Evolutionary conservation across 2,329 filamentous ascomycete genomes (phyloP).

Genomic region (Fusarium solani-melongenae): DNA sequence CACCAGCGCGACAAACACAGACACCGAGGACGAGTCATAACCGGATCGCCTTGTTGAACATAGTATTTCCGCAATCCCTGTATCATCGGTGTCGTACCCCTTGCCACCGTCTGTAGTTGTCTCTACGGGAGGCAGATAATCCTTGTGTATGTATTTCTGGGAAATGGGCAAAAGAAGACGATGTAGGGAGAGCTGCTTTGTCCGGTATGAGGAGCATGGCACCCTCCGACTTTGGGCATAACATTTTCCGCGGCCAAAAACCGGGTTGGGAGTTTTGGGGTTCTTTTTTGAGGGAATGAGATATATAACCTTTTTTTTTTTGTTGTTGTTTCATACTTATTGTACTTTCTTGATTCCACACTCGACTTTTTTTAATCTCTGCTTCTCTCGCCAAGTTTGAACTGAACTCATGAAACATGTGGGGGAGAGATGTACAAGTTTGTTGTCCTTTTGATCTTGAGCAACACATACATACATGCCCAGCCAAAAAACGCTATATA

Average conservation of each 20-base stretch:
- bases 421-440: not conserved
- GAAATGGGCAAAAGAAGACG: conserved; percentile 4
- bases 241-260: conserved; percentile 26
- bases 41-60: not conserved
- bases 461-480: not conserved
- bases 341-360: conserved; percentile 13
- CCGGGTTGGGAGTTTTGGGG: conserved; percentile 31
- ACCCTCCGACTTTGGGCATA: conserved; percentile 20
- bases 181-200: not conserved
- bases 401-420: not conserved
- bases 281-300: conserved; percentile 15
- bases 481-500: not conserved
- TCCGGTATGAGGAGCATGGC: conserved; percentile 6
- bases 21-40: conserved; percentile 72
- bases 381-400: not conserved
- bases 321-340: not conserved
- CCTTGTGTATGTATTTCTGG: conserved; percentile 29
- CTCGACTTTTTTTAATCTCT: not conserved
- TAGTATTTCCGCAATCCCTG: conserved; percentile 16
- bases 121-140: conserved; percentile 1
- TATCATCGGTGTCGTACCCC: not conserved
- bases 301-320: conserved; percentile 17
- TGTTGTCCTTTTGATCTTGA: not conserved
- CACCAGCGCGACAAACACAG: conserved; percentile 75
- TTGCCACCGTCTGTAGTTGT: conserved; percentile 5